Evolutionary conservation across 495 filamentous ascomycete genomes (phyloP).

Genomic region (Penicillium steckii): DNA sequence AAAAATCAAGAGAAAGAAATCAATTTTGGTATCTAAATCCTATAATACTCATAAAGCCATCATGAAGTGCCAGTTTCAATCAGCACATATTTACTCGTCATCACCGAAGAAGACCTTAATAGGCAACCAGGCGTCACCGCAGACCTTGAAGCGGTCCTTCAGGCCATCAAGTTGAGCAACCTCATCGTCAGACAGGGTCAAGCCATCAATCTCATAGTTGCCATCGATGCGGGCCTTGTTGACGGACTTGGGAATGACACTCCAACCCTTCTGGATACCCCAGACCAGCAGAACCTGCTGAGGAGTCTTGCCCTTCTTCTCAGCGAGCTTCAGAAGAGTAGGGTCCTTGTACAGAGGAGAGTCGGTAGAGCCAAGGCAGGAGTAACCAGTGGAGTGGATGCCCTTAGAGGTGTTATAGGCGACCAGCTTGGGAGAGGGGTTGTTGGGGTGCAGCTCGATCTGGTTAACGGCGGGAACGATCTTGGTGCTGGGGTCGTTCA

Average conservation of each 20-base stretch:
- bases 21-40: constrained; percentile 1
- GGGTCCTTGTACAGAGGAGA: constrained; percentile 56
- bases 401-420: constrained; percentile 67
- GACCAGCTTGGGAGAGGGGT: constrained; percentile 75
- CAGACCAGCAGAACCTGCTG: constrained; percentile 68
- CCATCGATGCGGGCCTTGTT: constrained; percentile 60
- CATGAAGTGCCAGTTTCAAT: not conserved
- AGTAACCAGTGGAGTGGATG: constrained; percentile 69
- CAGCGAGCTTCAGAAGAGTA: constrained; percentile 57
- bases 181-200: constrained; percentile 64
- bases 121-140: constrained; percentile 66
- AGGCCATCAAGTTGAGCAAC: constrained; percentile 59
- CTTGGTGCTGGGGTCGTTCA: constrained; percentile 53
- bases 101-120: constrained; percentile 86
- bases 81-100: constrained; percentile 57
- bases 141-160: constrained; percentile 73
- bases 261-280: constrained; percentile 71
- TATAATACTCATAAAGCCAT: not conserved
- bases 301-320: constrained; percentile 64
- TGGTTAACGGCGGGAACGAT: constrained; percentile 85
- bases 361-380: constrained; percentile 62
- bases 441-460: constrained; percentile 85
- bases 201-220: constrained; percentile 67
- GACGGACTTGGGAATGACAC: constrained; percentile 70
- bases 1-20: not conserved